Base-by-base conservation (phyloP, 345 rosid genomes). In the Pseudoturritis turrita region DNA sequence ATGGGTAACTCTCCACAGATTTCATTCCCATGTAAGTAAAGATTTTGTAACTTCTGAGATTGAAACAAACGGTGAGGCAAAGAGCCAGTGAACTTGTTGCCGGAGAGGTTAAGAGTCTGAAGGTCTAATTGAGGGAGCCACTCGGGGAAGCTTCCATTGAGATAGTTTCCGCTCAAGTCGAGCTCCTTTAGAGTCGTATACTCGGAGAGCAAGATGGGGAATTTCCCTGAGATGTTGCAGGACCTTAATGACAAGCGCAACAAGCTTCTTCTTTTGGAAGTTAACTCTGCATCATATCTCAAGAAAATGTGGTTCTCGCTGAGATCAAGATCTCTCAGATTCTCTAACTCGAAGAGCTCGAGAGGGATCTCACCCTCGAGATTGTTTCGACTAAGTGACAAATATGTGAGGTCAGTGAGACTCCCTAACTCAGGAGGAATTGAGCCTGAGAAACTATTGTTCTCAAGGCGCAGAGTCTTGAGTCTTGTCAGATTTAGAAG, bases 371-470 rank as follows among this genome's bases (percentile, higher is more conserved):
- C 50, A 13, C 66, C 66, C 7, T 4, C 3, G 6, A 62, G 36
- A 3, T 22, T 19, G 62, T 80, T 80, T 18, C 22, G 19, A 0
- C 39, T 8, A 15, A 79, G 71, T 9, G 18, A 71, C 35, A 79
- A 26, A 7, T 10, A 28, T 9, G 19, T 21, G 54, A 79, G 49
- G 3, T 45, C 40, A 5, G 69, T 65, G 4, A 75, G 65, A 37
- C 55, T 64, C 15, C 74, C 79, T 6, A 75, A 44, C 77, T 70
- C 77, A 4, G n/a, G 44, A 3, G 70, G 79, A 45, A 78, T 63
- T 8, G 61, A 51, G 23, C 82, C 82, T 9, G 13, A 29, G 10
- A 75, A 13, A 1, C 4, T 25, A 51, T 75, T 74, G 4, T 21
- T 63, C 28, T 52, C 33, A 35, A 78, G 46, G 11, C 36, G 58